A percentile compares a stretch with the other conserved stretches of the same genome.
Conservation (phyloP, 2,329 filamentous ascomycete species). For the Beauveria australis region DNA sequence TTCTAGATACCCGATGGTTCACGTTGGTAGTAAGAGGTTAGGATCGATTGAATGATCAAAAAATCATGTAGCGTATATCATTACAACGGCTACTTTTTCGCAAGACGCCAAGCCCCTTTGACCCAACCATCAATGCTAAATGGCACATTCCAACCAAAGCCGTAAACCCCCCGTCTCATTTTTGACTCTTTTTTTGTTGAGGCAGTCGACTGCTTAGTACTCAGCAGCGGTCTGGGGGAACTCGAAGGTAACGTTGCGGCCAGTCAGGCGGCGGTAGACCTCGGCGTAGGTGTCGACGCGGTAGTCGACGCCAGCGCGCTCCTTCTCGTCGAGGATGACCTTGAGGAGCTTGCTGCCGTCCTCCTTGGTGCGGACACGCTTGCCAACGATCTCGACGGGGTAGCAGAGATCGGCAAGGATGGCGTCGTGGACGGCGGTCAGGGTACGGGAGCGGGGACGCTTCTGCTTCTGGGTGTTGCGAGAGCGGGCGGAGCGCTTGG, state of each 20-base stretch:
- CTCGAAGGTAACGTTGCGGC: conserved; percentile 95
- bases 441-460: conserved; percentile 93
- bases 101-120: conserved; percentile 43
- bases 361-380: conserved; percentile 97
- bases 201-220: conserved; percentile 53
- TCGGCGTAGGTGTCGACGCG: conserved; percentile 98
- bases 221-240: conserved; percentile 83
- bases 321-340: conserved; percentile 99
- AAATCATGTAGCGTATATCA: conserved; percentile 21
- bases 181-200: background rate
- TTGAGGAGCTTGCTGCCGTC: conserved; percentile 98
- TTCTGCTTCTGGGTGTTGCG: conserved; percentile 98
- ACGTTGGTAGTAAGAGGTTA: conserved; percentile 10
- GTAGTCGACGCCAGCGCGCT: conserved; percentile 98
- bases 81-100: conserved; percentile 39
- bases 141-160: conserved; percentile 20
- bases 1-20: conserved; percentile 32
- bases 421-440: conserved; percentile 97
- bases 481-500: conserved; percentile 94
- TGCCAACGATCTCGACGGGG: conserved; percentile 99
- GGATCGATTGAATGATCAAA: conserved; percentile 1
- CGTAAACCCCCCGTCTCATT: conserved; percentile 17
- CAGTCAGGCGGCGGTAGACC: conserved; percentile 97
- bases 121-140: conserved; percentile 29
- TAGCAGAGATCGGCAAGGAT: conserved; percentile 98